phyloP scores from a whole-genome alignment of 352 stramenopile species.

The Heterotrichella gracilis region DNA sequence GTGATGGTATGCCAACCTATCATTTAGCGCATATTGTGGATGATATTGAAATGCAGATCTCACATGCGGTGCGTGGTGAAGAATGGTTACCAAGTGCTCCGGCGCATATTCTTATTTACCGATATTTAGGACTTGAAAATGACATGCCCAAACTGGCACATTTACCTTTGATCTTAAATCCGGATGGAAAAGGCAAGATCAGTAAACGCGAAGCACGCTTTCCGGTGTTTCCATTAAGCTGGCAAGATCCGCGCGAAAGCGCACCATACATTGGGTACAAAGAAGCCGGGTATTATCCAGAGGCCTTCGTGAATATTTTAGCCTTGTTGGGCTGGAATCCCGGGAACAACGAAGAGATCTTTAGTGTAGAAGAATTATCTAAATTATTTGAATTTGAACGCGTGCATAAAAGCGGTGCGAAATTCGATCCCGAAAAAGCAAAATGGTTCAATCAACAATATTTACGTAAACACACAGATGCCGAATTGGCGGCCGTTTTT shows the following conservation, averaged over 20 bases:
- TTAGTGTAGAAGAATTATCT: background rate
- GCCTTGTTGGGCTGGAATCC: background rate
- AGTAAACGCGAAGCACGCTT: background rate
- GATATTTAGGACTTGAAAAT: background rate
- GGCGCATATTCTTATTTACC: slow-evolving; percentile 51
- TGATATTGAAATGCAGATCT: slow-evolving; percentile 50
- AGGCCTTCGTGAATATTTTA: background rate
- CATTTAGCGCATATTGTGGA: slow-evolving; percentile 56
- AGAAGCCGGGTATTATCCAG: background rate
- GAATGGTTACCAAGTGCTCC: slow-evolving; percentile 55
- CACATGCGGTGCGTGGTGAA: slow-evolving; percentile 51
- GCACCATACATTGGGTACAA: background rate
- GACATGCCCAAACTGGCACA: background rate
- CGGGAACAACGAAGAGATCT: background rate
- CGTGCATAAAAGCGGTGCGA: background rate
- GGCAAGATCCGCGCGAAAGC: background rate
- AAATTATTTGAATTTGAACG: background rate
- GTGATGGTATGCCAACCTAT: slow-evolving; percentile 57
- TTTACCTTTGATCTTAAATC: background rate
- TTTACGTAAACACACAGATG: background rate
- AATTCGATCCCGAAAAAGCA: background rate
- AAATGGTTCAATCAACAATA: background rate
- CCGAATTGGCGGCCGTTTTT: background rate
- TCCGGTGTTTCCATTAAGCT: slow-evolving; percentile 1
- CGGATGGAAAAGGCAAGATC: background rate